A percentile compares a stretch with the other conserved stretches of the same genome.
Evolutionary conservation across 306 rosid genomes (phyloP).

Genomic region (Arachis hypogaea): DNA sequence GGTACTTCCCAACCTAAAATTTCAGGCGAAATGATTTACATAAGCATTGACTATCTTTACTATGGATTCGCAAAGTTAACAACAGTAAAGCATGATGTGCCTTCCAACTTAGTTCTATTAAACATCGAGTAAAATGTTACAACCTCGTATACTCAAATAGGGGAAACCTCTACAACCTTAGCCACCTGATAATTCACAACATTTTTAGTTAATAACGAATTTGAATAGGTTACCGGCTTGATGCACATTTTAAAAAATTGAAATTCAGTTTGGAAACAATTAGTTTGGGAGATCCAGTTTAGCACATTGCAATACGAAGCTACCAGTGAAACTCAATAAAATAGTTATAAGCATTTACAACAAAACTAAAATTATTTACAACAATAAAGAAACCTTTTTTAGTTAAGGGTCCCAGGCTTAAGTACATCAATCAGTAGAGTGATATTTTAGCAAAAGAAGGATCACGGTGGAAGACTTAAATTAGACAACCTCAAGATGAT

Average conservation of each 20-base stretch:
- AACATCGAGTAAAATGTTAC: conserved; percentile 99
- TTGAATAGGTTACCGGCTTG: conserved; percentile 2
- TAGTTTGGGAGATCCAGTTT: background rate
- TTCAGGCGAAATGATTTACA: conserved; percentile 40
- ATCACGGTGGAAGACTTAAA: conserved; percentile 7
- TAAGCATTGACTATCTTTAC: conserved; percentile 36
- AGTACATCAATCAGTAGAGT: conserved; percentile 22
- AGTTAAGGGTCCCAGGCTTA: conserved; percentile 19
- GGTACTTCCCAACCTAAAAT: conserved; percentile 89
- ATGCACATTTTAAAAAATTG: conserved; percentile 6
- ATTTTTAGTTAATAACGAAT: conserved; percentile 24
- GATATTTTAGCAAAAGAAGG: conserved; percentile 10
- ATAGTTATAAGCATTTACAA: conserved; percentile 13
- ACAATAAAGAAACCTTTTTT: conserved; percentile 18
- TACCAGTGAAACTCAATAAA: conserved; percentile 12
- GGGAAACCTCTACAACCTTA: conserved; percentile 86
- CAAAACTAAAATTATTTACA: background rate
- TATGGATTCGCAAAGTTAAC: conserved; percentile 7
- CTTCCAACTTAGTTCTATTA: conserved; percentile 81
- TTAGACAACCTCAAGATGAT: conserved; percentile 12
- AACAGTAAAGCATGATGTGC: conserved; percentile 20
- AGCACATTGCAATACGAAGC: conserved; percentile 4
- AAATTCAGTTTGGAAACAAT: conserved; percentile 23
- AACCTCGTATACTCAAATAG: conserved; percentile 92
- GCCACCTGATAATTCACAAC: conserved; percentile 80